These are phyloP conservation scores for Eutrema salsugineum DNA, from an alignment of 441 rosid species.

Conservation along the genomic window DNA sequence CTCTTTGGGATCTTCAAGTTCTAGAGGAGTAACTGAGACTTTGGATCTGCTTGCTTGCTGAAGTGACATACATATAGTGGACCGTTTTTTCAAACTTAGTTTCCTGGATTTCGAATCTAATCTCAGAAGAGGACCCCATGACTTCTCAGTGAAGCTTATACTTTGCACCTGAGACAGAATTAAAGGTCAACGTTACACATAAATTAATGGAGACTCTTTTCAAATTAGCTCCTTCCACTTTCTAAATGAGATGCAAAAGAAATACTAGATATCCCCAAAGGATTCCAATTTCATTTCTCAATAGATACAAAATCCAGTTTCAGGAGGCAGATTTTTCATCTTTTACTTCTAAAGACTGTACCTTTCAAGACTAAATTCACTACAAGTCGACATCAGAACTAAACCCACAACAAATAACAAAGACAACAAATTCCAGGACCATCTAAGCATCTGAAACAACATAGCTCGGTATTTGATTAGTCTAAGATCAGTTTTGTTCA, in stretches of 20 bases:
- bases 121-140: slow-evolving; percentile 45
- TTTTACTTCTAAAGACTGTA: neutral
- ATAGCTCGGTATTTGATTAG: neutral
- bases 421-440: slow-evolving; percentile 7
- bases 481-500: neutral
- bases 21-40: slow-evolving; percentile 74
- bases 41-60: slow-evolving; percentile 76
- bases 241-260: neutral
- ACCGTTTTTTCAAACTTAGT: slow-evolving; percentile 24
- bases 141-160: slow-evolving; percentile 50
- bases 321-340: neutral
- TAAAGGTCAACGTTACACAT: slow-evolving; percentile 10
- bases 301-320: neutral
- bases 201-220: neutral
- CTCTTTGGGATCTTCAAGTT: slow-evolving; percentile 68
- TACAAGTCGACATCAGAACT: slow-evolving; percentile 11
- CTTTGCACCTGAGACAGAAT: slow-evolving; percentile 51
- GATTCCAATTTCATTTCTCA: neutral
- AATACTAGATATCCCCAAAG: neutral
- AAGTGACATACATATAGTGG: slow-evolving; percentile 65
- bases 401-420: neutral
- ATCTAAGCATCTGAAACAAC: slow-evolving; percentile 26
- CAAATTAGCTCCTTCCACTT: neutral
- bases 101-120: slow-evolving; percentile 43
- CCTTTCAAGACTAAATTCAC: slow-evolving; percentile 8